Percentiles rank a stretch among this genome's conserved stretches.
phyloP scores from a whole-genome alignment of 2,329 filamentous ascomycete genomes.

The Aspergillus costaricaensis region DNA sequence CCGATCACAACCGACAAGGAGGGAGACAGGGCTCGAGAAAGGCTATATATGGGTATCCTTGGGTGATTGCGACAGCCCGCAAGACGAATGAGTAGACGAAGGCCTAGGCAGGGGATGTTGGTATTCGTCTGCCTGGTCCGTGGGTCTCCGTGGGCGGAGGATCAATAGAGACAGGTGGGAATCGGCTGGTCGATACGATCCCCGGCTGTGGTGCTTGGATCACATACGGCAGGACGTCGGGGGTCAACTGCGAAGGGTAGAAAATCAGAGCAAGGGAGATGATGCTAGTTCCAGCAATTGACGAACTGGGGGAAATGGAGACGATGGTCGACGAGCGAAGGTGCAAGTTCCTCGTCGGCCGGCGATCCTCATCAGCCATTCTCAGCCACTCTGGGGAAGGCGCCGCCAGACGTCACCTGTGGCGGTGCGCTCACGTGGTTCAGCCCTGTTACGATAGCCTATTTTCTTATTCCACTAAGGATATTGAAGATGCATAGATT shows the following conservation, averaged over 20 bases:
- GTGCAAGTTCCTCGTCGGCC: neutral
- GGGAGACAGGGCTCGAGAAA: neutral
- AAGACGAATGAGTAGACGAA: neutral
- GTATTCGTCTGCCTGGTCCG: conserved; percentile 7
- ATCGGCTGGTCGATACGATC: conserved; percentile 4
- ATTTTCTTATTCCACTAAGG: too few species aligned
- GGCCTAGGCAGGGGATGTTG: neutral
- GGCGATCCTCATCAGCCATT: conserved; percentile 3
- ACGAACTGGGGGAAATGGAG: neutral
- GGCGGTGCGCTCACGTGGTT: conserved; percentile 6
- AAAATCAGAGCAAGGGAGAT: neutral
- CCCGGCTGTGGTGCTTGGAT: neutral
- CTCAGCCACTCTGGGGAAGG: conserved; percentile 12
- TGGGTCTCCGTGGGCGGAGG: conserved; percentile 3
- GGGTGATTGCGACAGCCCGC: neutral
- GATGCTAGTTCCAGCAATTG: neutral
- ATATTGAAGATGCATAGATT: too few species aligned
- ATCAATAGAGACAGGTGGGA: conserved; percentile 1
- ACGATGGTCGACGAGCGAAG: neutral
- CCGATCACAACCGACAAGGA: neutral
- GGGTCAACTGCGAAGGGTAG: neutral
- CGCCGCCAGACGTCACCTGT: conserved; percentile 14
- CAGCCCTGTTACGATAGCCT: too few species aligned
- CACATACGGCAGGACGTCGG: neutral
- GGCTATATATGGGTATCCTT: neutral